Evolutionary conservation across 225 moss, liverwort and hornwort genomes (phyloP), one percentile per base, ranked within the genome.

Genomic region (Marchantia paleacea): DNA sequence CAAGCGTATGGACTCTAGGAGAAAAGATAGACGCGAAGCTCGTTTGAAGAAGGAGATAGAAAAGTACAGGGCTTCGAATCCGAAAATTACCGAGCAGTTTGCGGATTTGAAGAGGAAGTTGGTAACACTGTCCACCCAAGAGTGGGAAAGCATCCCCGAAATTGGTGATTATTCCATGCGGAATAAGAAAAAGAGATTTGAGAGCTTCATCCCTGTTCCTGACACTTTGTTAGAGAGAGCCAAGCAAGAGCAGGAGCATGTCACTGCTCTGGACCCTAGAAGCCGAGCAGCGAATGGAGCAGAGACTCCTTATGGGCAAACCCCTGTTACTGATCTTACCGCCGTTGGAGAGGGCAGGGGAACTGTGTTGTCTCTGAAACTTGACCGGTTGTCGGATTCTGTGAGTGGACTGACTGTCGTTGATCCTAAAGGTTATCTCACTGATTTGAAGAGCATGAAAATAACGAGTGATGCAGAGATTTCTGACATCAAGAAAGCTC

Each of bases 131-230:
- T 89, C 91, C 26, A 58, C 92, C 7, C 69, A 84, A 16, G 91
- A 97, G 55, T 95, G 97, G 97, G 93, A 97, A 3, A 97, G 95
- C 63, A 97, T 97, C 30, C 97, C 92, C 1, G 93, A 97, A 81
- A 91, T 92, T 30, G 90, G 92, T 55, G 92, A 96, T 70, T 94
- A 96, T 77, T 94, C 92, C 54, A 67, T 94, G 7, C 84, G 96
- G n/a, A 96, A 96, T 61, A 96, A 96, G 85, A 96, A 92, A 85
- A 96, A 91, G 78, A 87, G 96, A 55, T 96, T 96, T 20, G 91
- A 94, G 75, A 99, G 97, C 68, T 95, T 92, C 64, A 90, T 95
- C 67, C 93, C 97, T 8, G 93, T 94, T n/a, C 92, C 95, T 0
- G 93, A 95, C 24, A 99, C 97, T 73, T 82, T 99, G 51, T 89